Base-by-base conservation (phyloP, 768 basidiomycete species). In the Strobilomyces dryophilus region DNA sequence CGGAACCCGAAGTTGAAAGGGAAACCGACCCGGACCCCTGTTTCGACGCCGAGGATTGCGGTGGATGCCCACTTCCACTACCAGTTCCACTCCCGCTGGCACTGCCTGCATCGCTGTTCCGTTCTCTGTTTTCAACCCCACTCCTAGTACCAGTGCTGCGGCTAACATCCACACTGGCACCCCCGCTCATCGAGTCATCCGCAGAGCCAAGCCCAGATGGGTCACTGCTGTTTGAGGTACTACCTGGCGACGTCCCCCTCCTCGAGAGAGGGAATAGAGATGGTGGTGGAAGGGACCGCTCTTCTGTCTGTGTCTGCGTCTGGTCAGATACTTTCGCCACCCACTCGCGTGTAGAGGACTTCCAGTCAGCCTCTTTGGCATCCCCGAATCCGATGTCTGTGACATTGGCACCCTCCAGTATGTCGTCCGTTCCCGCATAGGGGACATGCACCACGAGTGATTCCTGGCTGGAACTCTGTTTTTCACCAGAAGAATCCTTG, bases 321-420 rank as follows among this genome's bases (percentile, higher is more conserved):
- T 72, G 66, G 47, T 73, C 68, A 8, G 63, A 66, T 8, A 74
- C 70, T 47, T 70, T 70, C 57, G 79, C 74, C 14, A 73, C 79
- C 80, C 80, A 81, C 51, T 72, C 69, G 48, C 71, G 70, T 15
- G 78, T 80, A 27, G 69, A 59, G 24, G 60, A 46, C 27, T 61
- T 59, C 63, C 62, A 61, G 32, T 56, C 64, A 3, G 59, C 45
- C 51, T 64, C 44, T 31, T 55, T 57, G 56, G 62, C 54, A 61
- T 55, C 53, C 3, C 54, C 27, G 27, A 69, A 53, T 44, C 53
- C 52, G 26, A 64, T 51, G n/a, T 31, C 40, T 8, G 49, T 24
- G 24, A 51, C 47, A 29, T 64, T 60, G 37, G 58, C 46, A 14
- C 58, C 61, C 50, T 61, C 63, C 3, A 54, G 51, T 14, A 61